Base-by-base conservation (phyloP, 345 rosid species). In the Eucalyptus polybractea region DNA sequence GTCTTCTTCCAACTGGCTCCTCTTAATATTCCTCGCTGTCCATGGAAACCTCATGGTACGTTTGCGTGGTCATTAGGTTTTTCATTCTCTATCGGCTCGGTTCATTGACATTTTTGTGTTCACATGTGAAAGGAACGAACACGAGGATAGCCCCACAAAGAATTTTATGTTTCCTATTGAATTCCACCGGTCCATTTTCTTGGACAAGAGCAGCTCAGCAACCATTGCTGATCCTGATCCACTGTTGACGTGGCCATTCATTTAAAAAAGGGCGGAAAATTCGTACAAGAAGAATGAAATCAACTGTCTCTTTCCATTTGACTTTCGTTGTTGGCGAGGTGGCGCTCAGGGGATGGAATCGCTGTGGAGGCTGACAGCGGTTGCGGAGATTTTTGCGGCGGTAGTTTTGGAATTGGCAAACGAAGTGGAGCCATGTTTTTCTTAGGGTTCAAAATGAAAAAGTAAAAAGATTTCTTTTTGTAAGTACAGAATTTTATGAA, bases 171-270 rank as follows among this genome's bases (percentile, higher is more conserved):
- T 72, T 72, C 22, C 13, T 31, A 31, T 0, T 21, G 81, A 19
- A 72, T 37, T 33, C 40, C 27, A 0, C 81, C 45, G 97, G 97
- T 96, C 99, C n/a, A 97, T 95, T 86, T 96, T 96, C 72, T 96
- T 96, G 88, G 95, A 91, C 89, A 97, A 92, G 93, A 93, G 93
- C 97, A 96, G 86, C 94, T 95, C 72, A 95, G 94, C 13, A 96
- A 93, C 99, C 99, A 95, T 86, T 96, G 97, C 92, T 96, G 97
- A 92, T 97, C 99, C 91, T 92, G 93, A 93, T 96, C 98, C 45
- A 93, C 94, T 60, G 88, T 91, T 25, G 87, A 50, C 42, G 81
- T 4, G 22, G 60, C 67, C 89, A 51, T 50, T 86, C 45, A 10
- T 54, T 33, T 31, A 24, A n/a, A 7, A 24, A 5, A 87, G 69